phyloP scores from a whole-genome alignment of 495 filamentous ascomycete genomes.

The Venustampulla echinocandica region DNA sequence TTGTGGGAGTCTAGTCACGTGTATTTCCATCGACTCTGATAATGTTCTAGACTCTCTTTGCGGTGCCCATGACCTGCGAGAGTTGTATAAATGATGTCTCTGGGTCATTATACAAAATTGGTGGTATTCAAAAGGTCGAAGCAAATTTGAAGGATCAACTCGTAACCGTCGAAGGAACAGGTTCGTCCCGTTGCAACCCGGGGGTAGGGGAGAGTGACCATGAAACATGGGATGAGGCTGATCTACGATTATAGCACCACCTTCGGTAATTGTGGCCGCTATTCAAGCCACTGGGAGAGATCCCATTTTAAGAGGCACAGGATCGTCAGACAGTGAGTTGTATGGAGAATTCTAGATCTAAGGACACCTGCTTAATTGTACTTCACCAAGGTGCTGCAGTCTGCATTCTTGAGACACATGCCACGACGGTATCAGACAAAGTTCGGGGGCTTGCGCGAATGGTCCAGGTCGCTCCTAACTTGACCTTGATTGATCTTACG shows the following conservation, averaged over 20 bases:
- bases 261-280: slow-evolving; percentile 77
- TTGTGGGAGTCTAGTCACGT: slow-evolving; percentile 18
- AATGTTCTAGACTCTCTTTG: slow-evolving; percentile 71
- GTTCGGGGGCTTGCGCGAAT: slow-evolving; percentile 73
- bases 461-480: slow-evolving; percentile 65
- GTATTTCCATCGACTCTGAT: slow-evolving; percentile 2
- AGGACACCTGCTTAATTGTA: too few species aligned
- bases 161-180: slow-evolving; percentile 60
- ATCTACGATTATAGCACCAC: slow-evolving; percentile 48
- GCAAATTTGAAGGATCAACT: slow-evolving; percentile 58
- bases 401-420: slow-evolving; percentile 91
- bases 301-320: slow-evolving; percentile 88
- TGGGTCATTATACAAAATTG: slow-evolving; percentile 59
- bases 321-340: slow-evolving; percentile 67
- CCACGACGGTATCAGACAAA: slow-evolving; percentile 43
- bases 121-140: slow-evolving; percentile 61
- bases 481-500: slow-evolving; percentile 81
- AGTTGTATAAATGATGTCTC: slow-evolving; percentile 79
- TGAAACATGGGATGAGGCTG: slow-evolving; percentile 4
- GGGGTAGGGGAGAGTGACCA: not conserved
- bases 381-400: slow-evolving; percentile 91
- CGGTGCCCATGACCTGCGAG: slow-evolving; percentile 88
- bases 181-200: slow-evolving; percentile 32
- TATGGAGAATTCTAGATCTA: too few species aligned
- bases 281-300: slow-evolving; percentile 87